Conservation (phyloP, 345 rosid genomes). For the Physaria fendleri region DNA sequence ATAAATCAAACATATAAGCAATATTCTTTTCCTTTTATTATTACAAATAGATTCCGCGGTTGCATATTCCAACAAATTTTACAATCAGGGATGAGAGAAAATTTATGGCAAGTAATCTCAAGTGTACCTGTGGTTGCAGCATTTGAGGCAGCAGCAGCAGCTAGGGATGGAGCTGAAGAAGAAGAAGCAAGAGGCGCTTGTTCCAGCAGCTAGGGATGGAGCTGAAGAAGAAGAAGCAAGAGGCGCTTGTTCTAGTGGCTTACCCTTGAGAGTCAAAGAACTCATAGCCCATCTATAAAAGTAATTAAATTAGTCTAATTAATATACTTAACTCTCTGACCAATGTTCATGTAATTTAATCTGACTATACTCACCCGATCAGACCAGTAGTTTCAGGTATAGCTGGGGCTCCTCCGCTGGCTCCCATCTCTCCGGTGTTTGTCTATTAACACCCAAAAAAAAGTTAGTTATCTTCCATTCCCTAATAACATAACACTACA, state of each 20-base stretch:
- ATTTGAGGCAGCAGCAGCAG: constrained; percentile 49
- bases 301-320: background rate
- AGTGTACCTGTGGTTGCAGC: constrained; percentile 60
- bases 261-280: constrained; percentile 91
- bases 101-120: background rate
- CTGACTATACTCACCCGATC: constrained; percentile 60
- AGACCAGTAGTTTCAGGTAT: constrained; percentile 82
- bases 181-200: too few species aligned
- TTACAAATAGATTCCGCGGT: background rate
- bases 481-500: too few species aligned
- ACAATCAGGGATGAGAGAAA: background rate
- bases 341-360: background rate
- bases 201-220: constrained; percentile 34
- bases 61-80: background rate
- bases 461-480: background rate
- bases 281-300: constrained; percentile 94
- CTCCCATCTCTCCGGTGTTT: constrained; percentile 52
- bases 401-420: constrained; percentile 52
- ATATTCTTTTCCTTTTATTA: too few species aligned
- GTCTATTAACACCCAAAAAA: constrained; percentile 33
- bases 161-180: too few species aligned
- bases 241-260: constrained; percentile 74
- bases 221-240: constrained; percentile 55
- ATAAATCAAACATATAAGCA: too few species aligned
- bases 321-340: background rate